Conservation (phyloP, 2,329 filamentous ascomycete species). For the Pezicula radicicola region DNA sequence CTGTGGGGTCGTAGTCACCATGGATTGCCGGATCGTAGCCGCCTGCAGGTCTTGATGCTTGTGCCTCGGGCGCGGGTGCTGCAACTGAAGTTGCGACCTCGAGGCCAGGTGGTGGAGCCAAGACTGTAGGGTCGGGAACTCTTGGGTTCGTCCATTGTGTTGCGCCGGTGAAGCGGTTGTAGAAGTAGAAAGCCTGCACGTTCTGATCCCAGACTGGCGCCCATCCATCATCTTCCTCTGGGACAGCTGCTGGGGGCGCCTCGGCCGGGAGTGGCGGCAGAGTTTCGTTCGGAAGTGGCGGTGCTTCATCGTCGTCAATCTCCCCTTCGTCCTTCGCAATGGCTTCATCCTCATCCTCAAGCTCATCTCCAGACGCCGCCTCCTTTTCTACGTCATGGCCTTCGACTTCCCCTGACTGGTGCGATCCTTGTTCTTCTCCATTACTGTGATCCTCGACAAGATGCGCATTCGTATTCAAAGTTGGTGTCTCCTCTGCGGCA, state of each 20-base stretch:
- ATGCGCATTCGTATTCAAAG: conserved; percentile 7
- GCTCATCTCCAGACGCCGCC: neutral
- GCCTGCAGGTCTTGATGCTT: conserved; percentile 46
- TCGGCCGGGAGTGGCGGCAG: conserved; percentile 42
- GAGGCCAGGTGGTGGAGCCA: conserved; percentile 18
- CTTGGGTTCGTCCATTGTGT: conserved; percentile 88
- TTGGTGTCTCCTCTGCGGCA: conserved; percentile 7
- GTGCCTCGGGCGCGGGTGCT: conserved; percentile 19
- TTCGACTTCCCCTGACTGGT: too few relatives aligned
- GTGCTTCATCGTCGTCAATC: conserved; percentile 34
- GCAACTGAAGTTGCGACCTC: conserved; percentile 28
- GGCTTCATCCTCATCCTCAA: conserved; percentile 9
- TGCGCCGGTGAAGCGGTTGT: conserved; percentile 72
- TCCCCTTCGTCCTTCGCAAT: conserved; percentile 17
- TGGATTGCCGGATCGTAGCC: conserved; percentile 97
- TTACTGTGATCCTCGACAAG: conserved; percentile 13
- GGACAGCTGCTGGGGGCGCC: conserved; percentile 38
- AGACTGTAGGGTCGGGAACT: conserved; percentile 45
- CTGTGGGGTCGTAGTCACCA: conserved; percentile 92
- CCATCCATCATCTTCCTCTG: conserved; percentile 74
- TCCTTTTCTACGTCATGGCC: neutral
- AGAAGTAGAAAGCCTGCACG: conserved; percentile 74
- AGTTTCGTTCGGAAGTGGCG: conserved; percentile 36
- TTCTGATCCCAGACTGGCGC: conserved; percentile 72
- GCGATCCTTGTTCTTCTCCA: conserved; percentile 1